These are phyloP conservation scores for Aurantiochytrium sp. DNA, from an alignment of 108 stramenopile species.

Conservation along the genomic window DNA sequence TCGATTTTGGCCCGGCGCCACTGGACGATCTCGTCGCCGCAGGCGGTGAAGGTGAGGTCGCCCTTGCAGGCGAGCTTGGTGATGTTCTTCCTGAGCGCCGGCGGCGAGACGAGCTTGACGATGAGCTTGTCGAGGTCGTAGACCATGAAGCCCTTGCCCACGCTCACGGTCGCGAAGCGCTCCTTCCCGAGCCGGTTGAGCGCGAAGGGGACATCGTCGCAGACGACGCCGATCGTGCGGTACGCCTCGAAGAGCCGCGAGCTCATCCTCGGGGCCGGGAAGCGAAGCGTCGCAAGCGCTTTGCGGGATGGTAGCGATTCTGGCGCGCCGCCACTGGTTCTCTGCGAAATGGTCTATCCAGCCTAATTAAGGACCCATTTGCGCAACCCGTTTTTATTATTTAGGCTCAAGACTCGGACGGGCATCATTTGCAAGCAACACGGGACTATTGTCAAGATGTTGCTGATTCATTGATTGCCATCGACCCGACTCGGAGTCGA, in stretches of 20 bases:
- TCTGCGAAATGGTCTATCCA: no score
- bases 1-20: constrained; percentile 18
- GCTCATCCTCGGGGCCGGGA: not conserved
- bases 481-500: no score
- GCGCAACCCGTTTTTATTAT: no score
- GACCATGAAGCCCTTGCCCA: constrained; percentile 49
- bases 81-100: not conserved
- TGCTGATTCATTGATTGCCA: no score
- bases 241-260: constrained; percentile 49
- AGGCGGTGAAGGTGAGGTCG: constrained; percentile 1
- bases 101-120: not conserved
- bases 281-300: no score
- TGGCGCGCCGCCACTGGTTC: no score
- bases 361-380: no score
- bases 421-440: no score
- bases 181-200: constrained; percentile 48
- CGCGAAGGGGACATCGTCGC: constrained; percentile 50
- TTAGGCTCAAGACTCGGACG: no score
- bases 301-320: no score
- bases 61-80: not conserved
- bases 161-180: constrained; percentile 45
- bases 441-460: no score
- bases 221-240: constrained; percentile 47
- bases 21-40: not conserved
- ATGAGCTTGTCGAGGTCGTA: constrained; percentile 32